These are phyloP conservation scores for Microcos paniculata DNA, from an alignment of 345 rosid genomes.

Conservation along the genomic window DNA sequence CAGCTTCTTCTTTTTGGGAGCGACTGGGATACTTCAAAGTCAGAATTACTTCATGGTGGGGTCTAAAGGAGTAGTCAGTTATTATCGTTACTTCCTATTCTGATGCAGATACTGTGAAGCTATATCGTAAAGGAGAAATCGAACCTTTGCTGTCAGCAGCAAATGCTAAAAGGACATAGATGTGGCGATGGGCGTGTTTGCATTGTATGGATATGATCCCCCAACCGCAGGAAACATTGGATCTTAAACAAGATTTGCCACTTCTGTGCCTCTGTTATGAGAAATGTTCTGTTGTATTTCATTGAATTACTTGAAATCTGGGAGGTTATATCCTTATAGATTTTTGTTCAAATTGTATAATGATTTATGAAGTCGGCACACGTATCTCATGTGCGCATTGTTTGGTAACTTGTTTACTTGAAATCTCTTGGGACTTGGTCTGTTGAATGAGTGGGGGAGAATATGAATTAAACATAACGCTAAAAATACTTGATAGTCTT, in stretches of 20 bases:
- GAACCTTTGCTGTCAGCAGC: conserved; percentile 63
- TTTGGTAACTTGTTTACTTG: background rate
- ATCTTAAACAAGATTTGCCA: conserved; percentile 12
- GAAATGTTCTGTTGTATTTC: background rate
- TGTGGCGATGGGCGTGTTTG: conserved; percentile 10
- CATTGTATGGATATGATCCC: background rate
- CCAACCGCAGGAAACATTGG: background rate
- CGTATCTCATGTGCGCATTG: background rate
- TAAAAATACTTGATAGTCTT: background rate
- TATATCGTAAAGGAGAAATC: conserved; percentile 70
- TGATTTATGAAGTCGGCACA: background rate
- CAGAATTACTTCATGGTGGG: background rate
- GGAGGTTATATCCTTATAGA: background rate
- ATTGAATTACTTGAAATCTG: background rate
- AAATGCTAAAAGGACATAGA: conserved; percentile 35
- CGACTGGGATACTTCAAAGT: background rate
- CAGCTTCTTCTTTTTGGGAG: background rate
- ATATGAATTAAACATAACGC: background rate
- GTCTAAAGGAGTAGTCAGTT: background rate
- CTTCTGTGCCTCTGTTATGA: background rate
- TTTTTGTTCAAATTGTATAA: conserved; percentile 9
- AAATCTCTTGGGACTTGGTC: background rate
- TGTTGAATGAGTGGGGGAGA: background rate
- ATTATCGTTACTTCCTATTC: conserved; percentile 18
- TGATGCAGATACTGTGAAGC: conserved; percentile 75